A percentile compares a stretch with the other conserved stretches of the same genome.
Evolutionary conservation across 1,284 basidiomycete genomes (phyloP).

Genomic region (Polyporus tsugae): DNA sequence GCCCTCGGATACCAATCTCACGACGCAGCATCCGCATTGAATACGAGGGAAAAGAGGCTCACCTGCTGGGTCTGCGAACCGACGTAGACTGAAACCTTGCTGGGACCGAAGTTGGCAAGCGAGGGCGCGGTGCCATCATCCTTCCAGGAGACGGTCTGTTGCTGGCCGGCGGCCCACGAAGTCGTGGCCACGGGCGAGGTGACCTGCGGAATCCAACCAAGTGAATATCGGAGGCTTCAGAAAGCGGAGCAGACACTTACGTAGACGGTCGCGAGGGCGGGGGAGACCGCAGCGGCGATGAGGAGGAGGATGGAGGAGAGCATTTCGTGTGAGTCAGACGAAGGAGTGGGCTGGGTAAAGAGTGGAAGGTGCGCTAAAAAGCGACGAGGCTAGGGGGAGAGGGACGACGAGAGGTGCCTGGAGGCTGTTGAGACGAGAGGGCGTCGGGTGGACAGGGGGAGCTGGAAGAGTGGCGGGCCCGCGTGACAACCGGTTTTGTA

Average conservation of each 20-base stretch:
- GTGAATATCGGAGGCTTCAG: too few relatives aligned
- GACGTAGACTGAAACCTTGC: slow-evolving; percentile 73
- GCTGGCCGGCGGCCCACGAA: slow-evolving; percentile 65
- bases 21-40: not conserved
- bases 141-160: slow-evolving; percentile 70
- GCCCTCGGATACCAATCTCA: not conserved
- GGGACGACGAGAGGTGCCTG: slow-evolving; percentile 19
- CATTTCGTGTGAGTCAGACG: slow-evolving; percentile 53
- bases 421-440: not conserved
- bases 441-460: slow-evolving; percentile 13
- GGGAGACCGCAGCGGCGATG: slow-evolving; percentile 61
- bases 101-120: slow-evolving; percentile 65
- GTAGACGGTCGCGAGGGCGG: slow-evolving; percentile 64
- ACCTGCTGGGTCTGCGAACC: slow-evolving; percentile 73
- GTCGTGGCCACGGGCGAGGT: slow-evolving; percentile 66
- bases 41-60: slow-evolving; percentile 17
- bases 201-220: slow-evolving; percentile 49
- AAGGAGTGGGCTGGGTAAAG: slow-evolving; percentile 41
- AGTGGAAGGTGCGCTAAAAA: slow-evolving; percentile 32
- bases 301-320: slow-evolving; percentile 57
- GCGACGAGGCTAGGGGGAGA: slow-evolving; percentile 26
- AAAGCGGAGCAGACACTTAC: slow-evolving; percentile 50
- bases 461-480: not conserved
- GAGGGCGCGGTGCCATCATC: slow-evolving; percentile 66
- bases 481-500: slow-evolving; percentile 32